These are phyloP conservation scores for Trametes maxima DNA, from an alignment of 768 basidiomycete species.

Conservation along the genomic window DNA sequence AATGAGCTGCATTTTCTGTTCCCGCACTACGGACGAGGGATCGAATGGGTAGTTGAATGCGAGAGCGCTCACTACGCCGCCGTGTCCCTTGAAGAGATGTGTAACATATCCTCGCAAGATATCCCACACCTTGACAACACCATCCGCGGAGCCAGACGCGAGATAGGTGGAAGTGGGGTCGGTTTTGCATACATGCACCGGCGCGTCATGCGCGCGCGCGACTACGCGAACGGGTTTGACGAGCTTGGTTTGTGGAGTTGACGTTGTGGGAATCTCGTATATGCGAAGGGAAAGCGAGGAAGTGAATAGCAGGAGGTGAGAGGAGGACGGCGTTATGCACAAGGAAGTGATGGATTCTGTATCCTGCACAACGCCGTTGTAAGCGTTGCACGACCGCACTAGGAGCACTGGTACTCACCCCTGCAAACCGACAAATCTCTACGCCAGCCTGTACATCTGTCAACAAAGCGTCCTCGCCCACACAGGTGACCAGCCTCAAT, in stretches of 20 bases:
- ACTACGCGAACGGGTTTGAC: constrained; percentile 76
- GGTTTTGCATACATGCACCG: constrained; percentile 84
- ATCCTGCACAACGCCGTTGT: constrained; percentile 54
- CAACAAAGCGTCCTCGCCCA: constrained; percentile 82
- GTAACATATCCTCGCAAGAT: constrained; percentile 85
- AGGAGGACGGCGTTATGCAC: constrained; percentile 74
- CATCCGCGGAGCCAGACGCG: constrained; percentile 96
- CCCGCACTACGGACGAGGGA: constrained; percentile 45
- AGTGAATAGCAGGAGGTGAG: constrained; percentile 79
- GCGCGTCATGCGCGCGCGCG: constrained; percentile 88
- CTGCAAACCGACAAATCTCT: constrained; percentile 78
- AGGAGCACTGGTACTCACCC: constrained; percentile 56
- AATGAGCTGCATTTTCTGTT: constrained; percentile 72
- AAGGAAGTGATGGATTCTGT: constrained; percentile 83
- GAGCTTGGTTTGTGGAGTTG: constrained; percentile 44
- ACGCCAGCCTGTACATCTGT: constrained; percentile 77
- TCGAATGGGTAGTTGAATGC: constrained; percentile 79
- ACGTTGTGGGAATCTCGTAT: constrained; percentile 70
- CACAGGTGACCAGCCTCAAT: constrained; percentile 77
- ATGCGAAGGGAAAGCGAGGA: constrained; percentile 79
- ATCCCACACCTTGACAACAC: constrained; percentile 97
- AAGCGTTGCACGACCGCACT: not conserved
- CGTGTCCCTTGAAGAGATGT: constrained; percentile 94
- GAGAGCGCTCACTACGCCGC: constrained; percentile 94
- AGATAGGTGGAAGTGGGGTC: constrained; percentile 89